Conservation (phyloP, 1,284 basidiomycete genomes). For the Cystobasidiaceae sp. region DNA sequence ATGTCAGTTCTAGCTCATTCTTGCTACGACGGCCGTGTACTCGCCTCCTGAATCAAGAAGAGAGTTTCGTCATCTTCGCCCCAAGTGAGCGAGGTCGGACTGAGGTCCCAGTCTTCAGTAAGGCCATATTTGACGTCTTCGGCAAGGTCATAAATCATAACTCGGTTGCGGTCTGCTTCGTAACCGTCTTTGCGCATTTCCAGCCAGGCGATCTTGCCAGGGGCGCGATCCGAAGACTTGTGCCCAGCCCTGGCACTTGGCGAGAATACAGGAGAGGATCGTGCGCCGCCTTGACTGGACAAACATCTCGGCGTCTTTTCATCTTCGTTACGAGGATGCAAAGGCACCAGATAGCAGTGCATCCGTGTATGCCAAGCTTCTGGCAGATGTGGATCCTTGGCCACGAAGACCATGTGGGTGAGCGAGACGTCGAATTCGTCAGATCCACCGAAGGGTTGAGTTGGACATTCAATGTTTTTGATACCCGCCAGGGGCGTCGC, state of each 20-base stretch:
- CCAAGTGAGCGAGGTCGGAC: slow-evolving; percentile 62
- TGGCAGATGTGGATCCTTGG: slow-evolving; percentile 70
- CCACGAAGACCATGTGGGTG: slow-evolving; percentile 68
- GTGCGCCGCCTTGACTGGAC: slow-evolving; percentile 74
- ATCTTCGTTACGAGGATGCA: slow-evolving; percentile 43
- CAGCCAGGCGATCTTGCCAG: slow-evolving; percentile 68
- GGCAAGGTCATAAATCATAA: slow-evolving; percentile 64
- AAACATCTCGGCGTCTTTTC: slow-evolving; percentile 50
- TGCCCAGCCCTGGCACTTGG: slow-evolving; percentile 52
- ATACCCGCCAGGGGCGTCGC: slow-evolving; percentile 35
- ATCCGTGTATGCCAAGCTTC: slow-evolving; percentile 73
- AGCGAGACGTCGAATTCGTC: slow-evolving; percentile 70
- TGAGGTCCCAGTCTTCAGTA: slow-evolving; percentile 76
- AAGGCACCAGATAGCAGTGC: slow-evolving; percentile 55
- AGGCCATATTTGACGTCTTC: slow-evolving; percentile 49
- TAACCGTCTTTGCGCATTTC: slow-evolving; percentile 80
- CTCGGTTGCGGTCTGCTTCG: slow-evolving; percentile 60
- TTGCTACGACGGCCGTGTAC: slow-evolving; percentile 54
- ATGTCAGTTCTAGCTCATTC: no score
- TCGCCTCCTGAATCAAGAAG: slow-evolving; percentile 66
- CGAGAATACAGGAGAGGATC: slow-evolving; percentile 61
- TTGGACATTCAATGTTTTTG: slow-evolving; percentile 51
- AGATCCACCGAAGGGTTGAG: slow-evolving; percentile 72
- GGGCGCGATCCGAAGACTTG: not conserved
- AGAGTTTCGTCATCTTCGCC: slow-evolving; percentile 63